Conservation (phyloP, 1,284 basidiomycete species). For the Sanghuangporus baumii region DNA sequence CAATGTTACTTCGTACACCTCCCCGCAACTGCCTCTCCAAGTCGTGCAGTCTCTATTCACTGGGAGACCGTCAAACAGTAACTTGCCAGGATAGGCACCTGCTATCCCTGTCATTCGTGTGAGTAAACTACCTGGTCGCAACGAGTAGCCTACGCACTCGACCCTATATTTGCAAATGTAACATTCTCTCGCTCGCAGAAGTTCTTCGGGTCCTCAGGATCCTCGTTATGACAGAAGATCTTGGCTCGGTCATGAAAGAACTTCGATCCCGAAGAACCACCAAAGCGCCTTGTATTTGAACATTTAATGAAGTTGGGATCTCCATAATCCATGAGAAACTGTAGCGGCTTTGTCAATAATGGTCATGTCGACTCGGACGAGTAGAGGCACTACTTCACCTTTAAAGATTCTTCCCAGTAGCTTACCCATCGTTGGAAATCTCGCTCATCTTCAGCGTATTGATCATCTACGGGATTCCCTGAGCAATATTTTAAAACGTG, state of each 20-base stretch:
- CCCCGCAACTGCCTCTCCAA: neutral
- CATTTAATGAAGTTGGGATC: no score
- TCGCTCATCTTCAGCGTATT: neutral
- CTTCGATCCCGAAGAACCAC: neutral
- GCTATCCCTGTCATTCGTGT: neutral
- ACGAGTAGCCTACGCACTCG: neutral
- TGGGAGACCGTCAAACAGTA: neutral
- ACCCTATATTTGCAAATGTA: neutral
- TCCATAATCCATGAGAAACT: no score
- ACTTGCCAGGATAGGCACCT: neutral
- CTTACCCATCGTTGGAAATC: neutral
- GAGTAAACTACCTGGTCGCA: neutral
- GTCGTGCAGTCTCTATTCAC: neutral
- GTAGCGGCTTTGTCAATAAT: no score
- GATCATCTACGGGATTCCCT: neutral
- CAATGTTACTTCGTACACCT: neutral
- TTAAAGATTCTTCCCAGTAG: neutral
- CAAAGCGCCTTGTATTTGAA: neutral
- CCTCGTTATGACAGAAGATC: neutral
- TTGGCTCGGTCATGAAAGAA: neutral
- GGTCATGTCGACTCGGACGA: no score
- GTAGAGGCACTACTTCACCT: neutral
- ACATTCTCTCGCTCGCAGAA: neutral
- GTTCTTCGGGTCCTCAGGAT: neutral
- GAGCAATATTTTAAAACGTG: neutral